phyloP scores from a whole-genome alignment of 148 eudicot species.

The Bassia scoparia region DNA sequence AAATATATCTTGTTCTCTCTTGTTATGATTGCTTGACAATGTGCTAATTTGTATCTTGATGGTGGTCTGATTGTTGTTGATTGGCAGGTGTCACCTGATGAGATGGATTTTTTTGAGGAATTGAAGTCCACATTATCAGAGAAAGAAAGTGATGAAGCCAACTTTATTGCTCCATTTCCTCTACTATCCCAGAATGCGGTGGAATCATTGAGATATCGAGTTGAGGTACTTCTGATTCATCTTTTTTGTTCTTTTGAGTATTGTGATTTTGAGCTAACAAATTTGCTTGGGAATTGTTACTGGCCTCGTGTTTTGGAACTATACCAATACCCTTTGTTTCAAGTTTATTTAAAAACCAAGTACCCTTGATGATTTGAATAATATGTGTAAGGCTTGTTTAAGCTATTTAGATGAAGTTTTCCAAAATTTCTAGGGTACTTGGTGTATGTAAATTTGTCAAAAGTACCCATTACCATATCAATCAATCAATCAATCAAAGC shows the following conservation, averaged over 20 bases:
- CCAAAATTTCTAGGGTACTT: no score
- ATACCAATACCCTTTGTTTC: no score
- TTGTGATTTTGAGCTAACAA: neutral
- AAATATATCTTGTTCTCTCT: neutral
- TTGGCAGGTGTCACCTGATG: conserved; percentile 74
- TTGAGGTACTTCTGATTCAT: conserved; percentile 55
- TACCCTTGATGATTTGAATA: no score
- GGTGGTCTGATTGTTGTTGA: conserved; percentile 19
- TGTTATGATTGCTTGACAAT: neutral
- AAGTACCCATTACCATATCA: no score
- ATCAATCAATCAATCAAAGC: no score
- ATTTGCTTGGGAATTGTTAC: neutral
- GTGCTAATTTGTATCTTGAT: conserved; percentile 2
- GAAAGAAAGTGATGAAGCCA: conserved; percentile 47
- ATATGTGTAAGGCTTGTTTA: neutral
- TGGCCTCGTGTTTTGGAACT: no score
- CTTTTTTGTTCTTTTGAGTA: no score
- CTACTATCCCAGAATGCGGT: conserved; percentile 78
- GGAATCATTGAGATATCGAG: conserved; percentile 86
- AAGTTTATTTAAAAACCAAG: no score
- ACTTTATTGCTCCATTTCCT: conserved; percentile 79
- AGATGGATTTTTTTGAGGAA: conserved; percentile 68
- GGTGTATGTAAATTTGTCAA: no score
- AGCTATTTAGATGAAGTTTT: neutral
- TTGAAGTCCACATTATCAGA: conserved; percentile 64